A percentile compares a stretch with the other conserved stretches of the same genome.
Conservation (phyloP, 805 yeast species). For the Wickerhamiella sorbophila region DNA sequence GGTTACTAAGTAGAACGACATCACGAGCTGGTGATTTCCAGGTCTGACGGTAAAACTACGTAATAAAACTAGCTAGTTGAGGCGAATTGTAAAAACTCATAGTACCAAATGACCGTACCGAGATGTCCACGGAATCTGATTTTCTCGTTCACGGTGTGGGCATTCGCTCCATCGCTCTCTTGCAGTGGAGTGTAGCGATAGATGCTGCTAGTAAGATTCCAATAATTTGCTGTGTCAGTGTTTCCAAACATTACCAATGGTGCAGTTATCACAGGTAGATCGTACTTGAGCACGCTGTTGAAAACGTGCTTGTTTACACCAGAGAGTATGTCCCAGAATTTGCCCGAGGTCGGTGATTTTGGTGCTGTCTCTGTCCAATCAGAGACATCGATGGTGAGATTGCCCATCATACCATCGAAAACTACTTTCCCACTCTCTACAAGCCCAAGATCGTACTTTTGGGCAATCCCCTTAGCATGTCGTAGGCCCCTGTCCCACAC, state of each 20-base stretch:
- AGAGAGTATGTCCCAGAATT: conserved; percentile 38
- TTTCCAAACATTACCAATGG: conserved; percentile 42
- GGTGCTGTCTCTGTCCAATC: conserved; percentile 37
- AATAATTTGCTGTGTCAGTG: conserved; percentile 53
- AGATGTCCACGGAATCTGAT: conserved; percentile 39
- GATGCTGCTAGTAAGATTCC: conserved; percentile 45
- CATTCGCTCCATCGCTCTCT: conserved; percentile 3
- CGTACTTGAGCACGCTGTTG: conserved; percentile 30
- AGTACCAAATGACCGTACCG: conserved; percentile 5
- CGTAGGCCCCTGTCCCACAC: background rate
- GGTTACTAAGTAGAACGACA: background rate
- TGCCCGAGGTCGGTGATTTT: conserved; percentile 25
- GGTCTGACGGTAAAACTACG: no score
- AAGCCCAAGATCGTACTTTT: background rate
- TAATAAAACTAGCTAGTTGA: no score
- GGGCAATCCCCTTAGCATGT: background rate
- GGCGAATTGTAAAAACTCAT: conserved; percentile 9
- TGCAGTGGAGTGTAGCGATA: conserved; percentile 41
- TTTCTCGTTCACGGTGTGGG: conserved; percentile 36
- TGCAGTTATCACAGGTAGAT: conserved; percentile 3
- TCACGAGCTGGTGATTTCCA: no score
- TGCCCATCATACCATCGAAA: conserved; percentile 5
- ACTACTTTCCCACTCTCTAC: background rate
- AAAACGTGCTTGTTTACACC: conserved; percentile 48
- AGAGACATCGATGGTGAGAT: conserved; percentile 4